Evolutionary conservation across 805 yeast genomes (phyloP).

Genomic region (Kluyveromyces wickerhamii): DNA sequence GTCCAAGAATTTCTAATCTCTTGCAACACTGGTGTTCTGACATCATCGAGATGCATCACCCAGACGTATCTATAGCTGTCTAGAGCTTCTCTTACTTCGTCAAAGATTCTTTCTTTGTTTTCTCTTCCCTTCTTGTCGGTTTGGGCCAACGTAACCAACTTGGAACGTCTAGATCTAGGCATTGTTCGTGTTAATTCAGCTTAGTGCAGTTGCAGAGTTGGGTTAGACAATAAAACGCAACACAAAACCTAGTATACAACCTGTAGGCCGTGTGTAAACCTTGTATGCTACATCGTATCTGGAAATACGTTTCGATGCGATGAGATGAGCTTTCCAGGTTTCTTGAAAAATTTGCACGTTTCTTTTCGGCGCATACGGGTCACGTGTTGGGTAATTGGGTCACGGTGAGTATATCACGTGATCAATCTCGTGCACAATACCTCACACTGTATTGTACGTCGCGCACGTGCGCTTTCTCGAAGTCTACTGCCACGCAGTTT

Average conservation of each 20-base stretch:
- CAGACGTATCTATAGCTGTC: constrained; percentile 74
- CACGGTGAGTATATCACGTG: constrained; percentile 1
- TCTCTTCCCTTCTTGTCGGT: constrained; percentile 94
- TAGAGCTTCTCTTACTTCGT: constrained; percentile 75
- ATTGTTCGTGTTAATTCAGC: constrained; percentile 43
- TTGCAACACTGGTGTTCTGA: constrained; percentile 92
- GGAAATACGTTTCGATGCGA: too few relatives aligned
- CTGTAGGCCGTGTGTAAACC: too few relatives aligned
- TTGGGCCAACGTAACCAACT: constrained; percentile 89
- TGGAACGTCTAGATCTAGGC: constrained; percentile 98
- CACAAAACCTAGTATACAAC: too few relatives aligned
- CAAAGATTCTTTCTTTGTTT: constrained; percentile 84
- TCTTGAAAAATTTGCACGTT: constrained; percentile 4
- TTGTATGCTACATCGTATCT: too few relatives aligned
- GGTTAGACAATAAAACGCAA: too few relatives aligned
- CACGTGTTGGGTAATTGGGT: too few relatives aligned
- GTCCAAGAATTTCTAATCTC: constrained; percentile 89
- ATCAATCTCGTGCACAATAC: too few relatives aligned
- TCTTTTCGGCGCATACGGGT: too few relatives aligned
- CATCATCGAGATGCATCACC: constrained; percentile 83
- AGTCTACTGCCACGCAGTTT: too few relatives aligned
- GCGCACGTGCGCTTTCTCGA: too few relatives aligned
- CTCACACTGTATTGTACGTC: too few relatives aligned
- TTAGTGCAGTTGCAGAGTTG: too few relatives aligned
- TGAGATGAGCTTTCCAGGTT: constrained; percentile 4